phyloP scores from a whole-genome alignment of 192 early-diverging fungal genomes.

The Ambispora gerdemannii region DNA sequence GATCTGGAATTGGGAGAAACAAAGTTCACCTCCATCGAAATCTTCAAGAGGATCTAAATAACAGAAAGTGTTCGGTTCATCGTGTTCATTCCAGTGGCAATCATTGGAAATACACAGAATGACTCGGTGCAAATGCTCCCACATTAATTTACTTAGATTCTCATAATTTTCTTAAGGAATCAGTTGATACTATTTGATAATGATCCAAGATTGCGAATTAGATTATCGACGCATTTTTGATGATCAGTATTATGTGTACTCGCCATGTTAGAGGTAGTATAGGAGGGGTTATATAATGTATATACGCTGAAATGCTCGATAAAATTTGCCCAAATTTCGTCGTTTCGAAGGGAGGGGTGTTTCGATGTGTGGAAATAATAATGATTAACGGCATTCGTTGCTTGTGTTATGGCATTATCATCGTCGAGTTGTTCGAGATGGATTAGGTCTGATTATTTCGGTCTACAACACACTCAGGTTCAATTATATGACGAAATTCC shows the following conservation, averaged over 20 bases:
- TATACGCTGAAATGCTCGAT: no score
- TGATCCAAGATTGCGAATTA: background rate
- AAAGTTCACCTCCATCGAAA: background rate
- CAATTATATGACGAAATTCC: no score
- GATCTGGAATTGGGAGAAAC: background rate
- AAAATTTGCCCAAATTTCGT: no score
- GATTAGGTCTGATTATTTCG: no score
- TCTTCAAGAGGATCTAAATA: background rate
- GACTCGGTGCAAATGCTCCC: constrained; percentile 9
- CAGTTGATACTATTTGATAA: background rate
- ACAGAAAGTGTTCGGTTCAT: background rate
- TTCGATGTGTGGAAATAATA: no score
- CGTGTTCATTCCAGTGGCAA: constrained; percentile 2
- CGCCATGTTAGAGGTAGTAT: background rate
- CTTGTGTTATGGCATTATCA: no score
- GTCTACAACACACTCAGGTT: no score
- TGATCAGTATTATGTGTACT: background rate
- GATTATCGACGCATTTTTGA: background rate
- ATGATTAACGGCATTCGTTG: no score
- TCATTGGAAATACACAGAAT: constrained; percentile 2
- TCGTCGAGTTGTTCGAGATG: no score
- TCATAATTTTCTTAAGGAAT: constrained; percentile 6
- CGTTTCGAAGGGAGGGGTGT: no score
- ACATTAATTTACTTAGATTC: background rate
- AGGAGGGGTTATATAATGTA: no score